Evolutionary conservation across 257 asterid genomes (phyloP), one percentile per base, ranked within the genome.

Genomic region (Apocynum venetum): DNA sequence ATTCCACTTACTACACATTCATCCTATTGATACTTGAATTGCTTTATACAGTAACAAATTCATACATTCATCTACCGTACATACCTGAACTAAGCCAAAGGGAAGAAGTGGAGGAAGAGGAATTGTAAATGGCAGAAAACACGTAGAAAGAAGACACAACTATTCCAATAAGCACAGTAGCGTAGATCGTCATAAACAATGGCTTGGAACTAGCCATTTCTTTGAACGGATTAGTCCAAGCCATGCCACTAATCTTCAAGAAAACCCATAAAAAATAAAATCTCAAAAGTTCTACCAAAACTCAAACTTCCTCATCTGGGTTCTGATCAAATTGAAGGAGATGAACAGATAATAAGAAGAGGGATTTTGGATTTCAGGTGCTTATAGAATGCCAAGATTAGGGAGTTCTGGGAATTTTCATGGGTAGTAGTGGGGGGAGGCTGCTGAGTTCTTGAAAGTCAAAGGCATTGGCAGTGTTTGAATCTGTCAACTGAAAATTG

Each of bases 141-240:
- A 96, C 97, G 73, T 96, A 96, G 40, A 91, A 83, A 10, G 97
- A 87, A 44, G 99, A 90, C 52, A 93, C 86, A 13, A 91, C 52
- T 66, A 92, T 84, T 72, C 99, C 99, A 73, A 88, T 66, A 69
- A 92, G 61, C 73, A 96, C 94, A 38, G 96, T 80, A 65, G 88
- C 95, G 85, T 91, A 95, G 89, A 96, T 91, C 83, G 97, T 93
- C 80, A 85, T 38, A 82, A 93, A 91, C 84, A 96, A 78, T 70
- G 98, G 97, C 97, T 88, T 96, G 85, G 95, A 87, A 85, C 80
- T 85, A 15, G 97, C 88, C 88, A 82, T 83, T 77, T 93, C 97
- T 83, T 89, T 90, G 82, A 88, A 88, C 83, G 63, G 77, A 51
- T 77, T 83, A 61, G 65, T 53, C 87, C 81, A 83, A 79, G 74